Evolutionary conservation across 2,329 filamentous ascomycete genomes (phyloP).

Genomic region (Paradendryphiella salina): DNA sequence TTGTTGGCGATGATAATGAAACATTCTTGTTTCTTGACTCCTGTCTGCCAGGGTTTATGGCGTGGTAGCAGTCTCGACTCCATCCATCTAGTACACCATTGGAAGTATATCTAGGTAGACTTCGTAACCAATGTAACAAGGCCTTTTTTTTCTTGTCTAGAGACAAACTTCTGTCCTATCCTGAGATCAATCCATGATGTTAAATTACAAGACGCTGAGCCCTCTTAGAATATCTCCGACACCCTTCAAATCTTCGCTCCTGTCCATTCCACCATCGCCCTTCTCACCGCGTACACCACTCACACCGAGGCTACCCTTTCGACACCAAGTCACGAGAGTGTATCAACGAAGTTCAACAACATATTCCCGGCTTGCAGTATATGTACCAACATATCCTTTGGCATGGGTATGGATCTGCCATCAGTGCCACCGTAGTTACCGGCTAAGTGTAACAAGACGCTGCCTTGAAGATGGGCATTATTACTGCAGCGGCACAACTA

Average conservation of each 20-base stretch:
- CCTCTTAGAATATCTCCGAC: conserved; percentile 40
- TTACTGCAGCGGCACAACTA: conserved; percentile 56
- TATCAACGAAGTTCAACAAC: conserved; percentile 4
- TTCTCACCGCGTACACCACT: conserved; percentile 46
- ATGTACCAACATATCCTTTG: conserved; percentile 34
- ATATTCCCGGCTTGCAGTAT: conserved; percentile 28
- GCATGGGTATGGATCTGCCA: conserved; percentile 60
- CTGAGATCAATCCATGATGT: not conserved
- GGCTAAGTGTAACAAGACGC: conserved; percentile 55
- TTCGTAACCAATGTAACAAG: not conserved
- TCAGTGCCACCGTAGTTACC: conserved; percentile 53
- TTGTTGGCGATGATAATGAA: not conserved
- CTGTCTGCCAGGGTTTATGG: not conserved
- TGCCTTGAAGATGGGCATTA: conserved; percentile 59
- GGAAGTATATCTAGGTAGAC: not conserved
- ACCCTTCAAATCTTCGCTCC: conserved; percentile 50
- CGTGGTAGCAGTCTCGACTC: not conserved
- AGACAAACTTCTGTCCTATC: not conserved
- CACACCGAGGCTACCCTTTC: conserved; percentile 12
- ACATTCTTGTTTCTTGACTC: not conserved
- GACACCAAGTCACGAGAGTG: not conserved
- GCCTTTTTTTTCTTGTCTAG: too few relatives aligned
- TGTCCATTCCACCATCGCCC: conserved; percentile 51
- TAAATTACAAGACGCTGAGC: not conserved
- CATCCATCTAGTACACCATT: not conserved